A percentile compares a stretch with the other conserved stretches of the same genome.
phyloP scores from a whole-genome alignment of 2,329 filamentous ascomycete genomes.

The Cladophialophora chaetospira region DNA sequence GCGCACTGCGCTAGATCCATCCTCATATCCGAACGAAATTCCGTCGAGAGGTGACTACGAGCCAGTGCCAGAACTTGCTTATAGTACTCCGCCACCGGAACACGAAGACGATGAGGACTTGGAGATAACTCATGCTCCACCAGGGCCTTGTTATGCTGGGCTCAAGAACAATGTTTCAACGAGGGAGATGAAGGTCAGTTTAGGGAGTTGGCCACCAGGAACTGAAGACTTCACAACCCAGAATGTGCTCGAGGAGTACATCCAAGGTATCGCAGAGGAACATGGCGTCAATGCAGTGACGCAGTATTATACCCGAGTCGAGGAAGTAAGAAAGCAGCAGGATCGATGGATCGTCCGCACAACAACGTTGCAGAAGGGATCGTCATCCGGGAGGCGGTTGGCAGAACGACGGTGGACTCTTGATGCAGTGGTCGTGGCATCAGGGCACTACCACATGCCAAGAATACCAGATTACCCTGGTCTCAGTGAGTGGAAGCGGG shows the following conservation, averaged over 20 bases:
- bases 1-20: constrained; percentile 49
- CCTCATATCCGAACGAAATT: constrained; percentile 46
- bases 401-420: constrained; percentile 40
- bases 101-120: constrained; percentile 20
- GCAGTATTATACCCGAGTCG: constrained; percentile 62
- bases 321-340: constrained; percentile 50
- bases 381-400: constrained; percentile 12
- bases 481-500: constrained; percentile 48
- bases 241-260: constrained; percentile 58
- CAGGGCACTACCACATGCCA: constrained; percentile 57
- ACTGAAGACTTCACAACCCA: constrained; percentile 64
- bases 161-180: constrained; percentile 59
- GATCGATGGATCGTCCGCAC: constrained; percentile 57
- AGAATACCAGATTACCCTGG: constrained; percentile 54
- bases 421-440: constrained; percentile 56
- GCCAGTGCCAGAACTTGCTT: constrained; percentile 29
- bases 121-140: constrained; percentile 49
- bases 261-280: constrained; percentile 58
- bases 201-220: constrained; percentile 59
- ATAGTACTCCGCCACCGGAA: constrained; percentile 23
- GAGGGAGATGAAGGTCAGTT: constrained; percentile 51
- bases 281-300: constrained; percentile 56
- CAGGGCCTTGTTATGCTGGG: constrained; percentile 58
- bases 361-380: constrained; percentile 42
- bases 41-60: constrained; percentile 42